phyloP scores from a whole-genome alignment of 2,329 filamentous ascomycete genomes.

The Sclerotinia glacialis region DNA sequence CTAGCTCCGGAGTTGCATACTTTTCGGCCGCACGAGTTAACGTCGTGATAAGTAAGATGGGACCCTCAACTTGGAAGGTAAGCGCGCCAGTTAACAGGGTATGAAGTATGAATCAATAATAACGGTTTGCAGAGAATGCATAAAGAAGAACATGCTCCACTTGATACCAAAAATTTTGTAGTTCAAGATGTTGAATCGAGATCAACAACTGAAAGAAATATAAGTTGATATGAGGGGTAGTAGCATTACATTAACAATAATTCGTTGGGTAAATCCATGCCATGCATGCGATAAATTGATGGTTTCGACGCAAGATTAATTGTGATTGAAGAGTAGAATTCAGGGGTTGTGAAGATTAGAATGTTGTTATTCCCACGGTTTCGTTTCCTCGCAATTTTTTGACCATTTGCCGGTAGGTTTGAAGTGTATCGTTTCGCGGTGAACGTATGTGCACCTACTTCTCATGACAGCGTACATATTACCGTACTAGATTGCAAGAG shows the following conservation, averaged over 20 bases:
- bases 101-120: neutral
- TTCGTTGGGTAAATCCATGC: neutral
- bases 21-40: neutral
- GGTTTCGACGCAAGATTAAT: neutral
- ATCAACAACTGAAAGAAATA: neutral
- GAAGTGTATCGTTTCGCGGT: neutral
- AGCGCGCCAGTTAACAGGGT: constrained; percentile 7
- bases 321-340: neutral
- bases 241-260: neutral
- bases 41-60: constrained; percentile 2
- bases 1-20: no score
- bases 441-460: neutral
- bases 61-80: constrained; percentile 2
- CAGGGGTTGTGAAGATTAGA: neutral
- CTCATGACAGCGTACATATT: neutral
- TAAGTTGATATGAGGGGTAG: neutral
- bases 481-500: neutral
- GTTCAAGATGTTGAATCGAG: neutral
- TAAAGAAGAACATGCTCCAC: neutral
- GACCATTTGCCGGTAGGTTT: neutral
- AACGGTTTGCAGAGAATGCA: neutral
- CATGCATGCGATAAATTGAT: neutral
- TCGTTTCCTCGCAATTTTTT: neutral
- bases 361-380: neutral
- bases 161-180: neutral